Evolutionary conservation across 73 alveolate genomes (phyloP), one percentile per base, ranked within the genome.

Genomic region (Uronychia binucleata): DNA sequence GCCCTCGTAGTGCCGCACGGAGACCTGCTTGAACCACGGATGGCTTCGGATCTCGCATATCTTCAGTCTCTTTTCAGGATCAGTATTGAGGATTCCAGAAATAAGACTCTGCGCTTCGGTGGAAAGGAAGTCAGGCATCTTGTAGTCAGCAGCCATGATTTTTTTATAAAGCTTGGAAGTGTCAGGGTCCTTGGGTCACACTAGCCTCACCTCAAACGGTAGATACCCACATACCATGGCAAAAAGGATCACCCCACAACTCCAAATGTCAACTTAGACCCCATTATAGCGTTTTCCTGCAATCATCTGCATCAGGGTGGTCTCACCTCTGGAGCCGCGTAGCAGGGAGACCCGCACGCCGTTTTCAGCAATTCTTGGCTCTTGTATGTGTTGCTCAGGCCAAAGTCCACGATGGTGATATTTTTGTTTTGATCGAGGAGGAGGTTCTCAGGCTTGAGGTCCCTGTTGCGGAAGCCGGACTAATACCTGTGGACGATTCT

Each of bases 311-410:
- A 26, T 57, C 26, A n/a, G n/a, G n/a, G n/a, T n/a, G n/a, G n/a
- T n/a, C n/a, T n/a, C n/a, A n/a, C n/a, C 86, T 93, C 98, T 1
- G 98, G 98, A 1, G 98, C 95, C 0, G 98, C 97, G 89, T 94
- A 94, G 79, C 98, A 94, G 11, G 98, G 98, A 25, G 96, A 88
- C 19, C 98, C 98, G 74, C 98, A 94, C 31, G 96, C 95, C 0
- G 98, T 94, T 57, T 88, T 92, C 57, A 94, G 86, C 58, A 86
- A 83, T 11, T 88, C 91, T 67, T 84, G 87, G 58, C 86, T 81
- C 58, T 85, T 93, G 59, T 88, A 94, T 57, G 86, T 82, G 74
- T 91, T 94, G 26, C 96, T 94, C 80, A 95, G 79, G 0, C 96
- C 99, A 78, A 94, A 96, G 85, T 96, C 99, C 5, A 83, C 90